These are phyloP conservation scores for Ophiosphaerella narmari DNA, from an alignment of 2,329 filamentous ascomycete genomes.

Conservation along the genomic window DNA sequence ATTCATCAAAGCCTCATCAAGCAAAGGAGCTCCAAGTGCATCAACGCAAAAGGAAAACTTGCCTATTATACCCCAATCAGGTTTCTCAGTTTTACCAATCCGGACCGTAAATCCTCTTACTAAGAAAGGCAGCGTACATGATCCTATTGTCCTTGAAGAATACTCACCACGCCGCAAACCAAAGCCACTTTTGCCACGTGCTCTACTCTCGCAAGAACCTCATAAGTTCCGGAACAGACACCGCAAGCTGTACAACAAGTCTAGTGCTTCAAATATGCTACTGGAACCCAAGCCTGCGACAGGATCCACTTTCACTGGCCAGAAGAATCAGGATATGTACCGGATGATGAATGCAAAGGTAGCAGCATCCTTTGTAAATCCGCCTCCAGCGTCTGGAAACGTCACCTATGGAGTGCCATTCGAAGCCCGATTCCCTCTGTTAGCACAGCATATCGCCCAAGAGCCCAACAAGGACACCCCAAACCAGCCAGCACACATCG, in stretches of 20 bases:
- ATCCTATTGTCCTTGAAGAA: conserved; percentile 33
- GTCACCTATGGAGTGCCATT: conserved; percentile 7
- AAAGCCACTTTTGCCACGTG: background rate
- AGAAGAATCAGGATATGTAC: conserved; percentile 20
- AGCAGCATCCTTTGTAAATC: background rate
- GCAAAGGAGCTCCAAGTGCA: background rate
- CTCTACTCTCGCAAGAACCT: conserved; percentile 1
- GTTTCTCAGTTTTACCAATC: conserved; percentile 1
- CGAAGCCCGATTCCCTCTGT: conserved; percentile 8
- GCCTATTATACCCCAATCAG: background rate
- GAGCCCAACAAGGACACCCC: background rate
- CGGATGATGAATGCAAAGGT: conserved; percentile 17
- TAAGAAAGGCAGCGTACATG: conserved; percentile 18
- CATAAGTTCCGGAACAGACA: conserved; percentile 18
- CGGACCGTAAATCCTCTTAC: conserved; percentile 1
- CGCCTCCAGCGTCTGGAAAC: background rate
- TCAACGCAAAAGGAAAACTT: background rate
- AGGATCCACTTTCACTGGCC: conserved; percentile 16
- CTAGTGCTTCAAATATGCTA: conserved; percentile 5
- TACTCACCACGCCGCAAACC: conserved; percentile 8
- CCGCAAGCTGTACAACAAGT: conserved; percentile 12
- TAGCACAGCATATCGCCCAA: conserved; percentile 4
- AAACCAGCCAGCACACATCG: background rate
- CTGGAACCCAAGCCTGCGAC: conserved; percentile 8
- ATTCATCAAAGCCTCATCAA: background rate